Conservation (phyloP, 2,329 filamentous ascomycete genomes). For the Fusarium zealandicum region DNA sequence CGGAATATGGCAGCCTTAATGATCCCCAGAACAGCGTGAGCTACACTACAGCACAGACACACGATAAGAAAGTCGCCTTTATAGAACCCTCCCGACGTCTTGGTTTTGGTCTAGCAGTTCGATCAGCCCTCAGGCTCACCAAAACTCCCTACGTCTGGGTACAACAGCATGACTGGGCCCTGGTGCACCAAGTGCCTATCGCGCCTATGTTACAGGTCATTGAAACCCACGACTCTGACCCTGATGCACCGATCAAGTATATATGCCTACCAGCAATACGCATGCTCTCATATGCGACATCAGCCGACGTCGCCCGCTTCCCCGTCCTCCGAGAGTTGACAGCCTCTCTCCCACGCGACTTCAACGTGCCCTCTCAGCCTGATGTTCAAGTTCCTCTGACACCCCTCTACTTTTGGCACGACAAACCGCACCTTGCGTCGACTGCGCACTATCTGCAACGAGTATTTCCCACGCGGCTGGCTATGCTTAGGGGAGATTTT, state of each 20-base stretch:
- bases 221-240: slow-evolving; percentile 44
- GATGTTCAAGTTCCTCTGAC: slow-evolving; percentile 53
- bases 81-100: slow-evolving; percentile 57
- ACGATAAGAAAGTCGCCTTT: slow-evolving; percentile 52
- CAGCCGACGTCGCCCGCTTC: slow-evolving; percentile 54
- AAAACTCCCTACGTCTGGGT: slow-evolving; percentile 63
- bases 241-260: slow-evolving; percentile 55
- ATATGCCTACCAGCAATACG: slow-evolving; percentile 61
- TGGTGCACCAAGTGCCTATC: slow-evolving; percentile 56
- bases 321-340: slow-evolving; percentile 53
- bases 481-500: slow-evolving; percentile 60
- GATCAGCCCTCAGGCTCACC: slow-evolving; percentile 56
- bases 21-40: slow-evolving; percentile 47
- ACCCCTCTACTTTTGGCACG: slow-evolving; percentile 66
- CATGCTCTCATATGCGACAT: slow-evolving; percentile 59
- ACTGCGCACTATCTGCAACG: slow-evolving; percentile 57
- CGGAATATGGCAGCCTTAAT: slow-evolving; percentile 56
- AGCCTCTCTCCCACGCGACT: slow-evolving; percentile 51
- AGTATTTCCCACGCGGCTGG: slow-evolving; percentile 58
- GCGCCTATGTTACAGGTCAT: slow-evolving; percentile 55
- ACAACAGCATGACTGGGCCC: slow-evolving; percentile 64
- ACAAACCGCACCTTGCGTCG: slow-evolving; percentile 62
- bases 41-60: slow-evolving; percentile 47
- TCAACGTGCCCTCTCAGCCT: slow-evolving; percentile 30
- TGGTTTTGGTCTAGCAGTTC: slow-evolving; percentile 62